Evolutionary conservation across 306 rosid species (phyloP), one percentile per base, ranked within the genome.

Genomic region (Prunus mume): DNA sequence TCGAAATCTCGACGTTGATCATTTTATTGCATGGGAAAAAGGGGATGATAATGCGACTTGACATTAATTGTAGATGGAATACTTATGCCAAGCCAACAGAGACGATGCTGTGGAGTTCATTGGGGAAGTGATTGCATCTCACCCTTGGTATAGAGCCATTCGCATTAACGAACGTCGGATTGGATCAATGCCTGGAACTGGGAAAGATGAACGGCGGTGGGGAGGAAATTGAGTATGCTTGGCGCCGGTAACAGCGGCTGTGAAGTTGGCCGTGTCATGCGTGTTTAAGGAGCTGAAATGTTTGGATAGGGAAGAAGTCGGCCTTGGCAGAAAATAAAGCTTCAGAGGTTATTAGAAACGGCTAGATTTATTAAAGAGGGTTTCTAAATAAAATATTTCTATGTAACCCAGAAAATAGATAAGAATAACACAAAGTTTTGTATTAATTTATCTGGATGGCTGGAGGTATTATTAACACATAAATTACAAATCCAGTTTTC

Each of bases 291-390:
- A 62, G 65, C 14, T 75, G 64, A 17, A 51, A 51, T 17, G 56
- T 51, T 17, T 51, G 56, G 69, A 65, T 65, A n/a, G 45, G 46
- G 38, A 32, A 32, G 49, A 65, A 49, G 34, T 58, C 32, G 72
- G 72, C 52, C 10, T 46, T 47, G 32, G 45, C 3, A 52, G 72
- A 75, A 34, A 65, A 34, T 24, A 65, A 52, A 24, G 65, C 72
- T 50, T 65, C 71, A 32, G 19, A 69, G 71, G 54, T 50, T 69
- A 2, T 25, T 69, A 41, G 80, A 76, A 30, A 76, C 68, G 68
- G 75, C 69, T 25, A 66, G 56, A 5, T 67, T 76, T 27, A 41
- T 17, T 5, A 68, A 34, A 43, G 75, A 54, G 51, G 66, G 63
- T 38, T 10, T 22, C 69, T 43, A 6, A 65, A 32, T 18, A 34